Base-by-base conservation (phyloP, 106 monocot species). In the Hemerocallis citrina region DNA sequence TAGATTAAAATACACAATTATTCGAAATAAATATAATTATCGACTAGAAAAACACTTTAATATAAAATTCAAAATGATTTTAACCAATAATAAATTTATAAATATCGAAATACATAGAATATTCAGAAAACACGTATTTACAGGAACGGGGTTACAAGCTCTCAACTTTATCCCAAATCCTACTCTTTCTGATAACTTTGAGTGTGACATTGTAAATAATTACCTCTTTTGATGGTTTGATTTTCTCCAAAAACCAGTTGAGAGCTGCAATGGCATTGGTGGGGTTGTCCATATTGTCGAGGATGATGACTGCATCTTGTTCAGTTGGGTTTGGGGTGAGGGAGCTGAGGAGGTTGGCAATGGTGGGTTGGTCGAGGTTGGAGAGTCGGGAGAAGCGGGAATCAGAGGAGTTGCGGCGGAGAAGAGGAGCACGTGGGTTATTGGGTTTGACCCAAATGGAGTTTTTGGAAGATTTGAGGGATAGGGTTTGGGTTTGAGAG, bases 161-260 rank as follows among this genome's bases (percentile, higher is more conserved):
- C 56, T 86, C 86, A 0, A 75, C 52, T 25, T 12, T 45, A 13
- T 57, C 33, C 83, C 80, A 90, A 23, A 76, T 50, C 47, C 55
- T 66, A 16, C 57, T 32, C 57, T 81, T 83, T 41, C 84, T 47
- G 31, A 90, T 39, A 8, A 67, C 74, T 62, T 98, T 98, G 22
- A 98, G 38, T 16, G 87, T 71, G 36, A 98, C 84, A 35, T 98
- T 98, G 75, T 76, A 98, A 34, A 91, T 69, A 46, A 85, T 68
- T 17, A 77, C 72, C 64, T 76, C 65, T 17, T 71, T 89, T 13
- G 68, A 56, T 64, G 59, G 10, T 16, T 66, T 55, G 22, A 83
- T 49, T 23, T 63, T 75, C 23, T 28, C 12, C 31, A 45, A 82
- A 70, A 88, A 82, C 93, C 93, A 93, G 24, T 62, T 15, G 23